Evolutionary conservation across 1,139 yeast species (phyloP), one percentile per base, ranked within the genome.

Genomic region (Blastobotrys indianensis): DNA sequence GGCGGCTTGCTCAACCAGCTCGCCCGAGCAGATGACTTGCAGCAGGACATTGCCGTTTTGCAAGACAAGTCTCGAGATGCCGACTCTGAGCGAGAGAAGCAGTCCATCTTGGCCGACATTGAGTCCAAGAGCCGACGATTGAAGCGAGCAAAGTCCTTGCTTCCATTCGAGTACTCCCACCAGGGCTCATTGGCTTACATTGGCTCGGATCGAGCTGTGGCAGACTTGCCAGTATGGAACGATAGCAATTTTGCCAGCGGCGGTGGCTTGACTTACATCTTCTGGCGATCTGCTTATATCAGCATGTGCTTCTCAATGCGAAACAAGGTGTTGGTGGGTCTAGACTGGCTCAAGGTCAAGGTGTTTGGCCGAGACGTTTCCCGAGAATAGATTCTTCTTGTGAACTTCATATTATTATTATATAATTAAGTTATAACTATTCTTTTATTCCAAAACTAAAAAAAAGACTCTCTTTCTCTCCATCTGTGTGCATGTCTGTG

Each of bases 231-330:
- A 35, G 58, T 65, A 50, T 80, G 88, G 83, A 94, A 94, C 56
- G 88, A 84, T 61, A 82, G 86, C 77, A 82, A 86, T 54, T 82
- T 83, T 59, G 80, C 90, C 32, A 72, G 88, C 44, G 94, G 94
- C 52, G 97, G 97, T 59, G 76, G 85, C 37, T 73, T 85, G 64
- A 86, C 97, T 42, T 88, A 82, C 74, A 74, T 85, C 67, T 82
- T 90, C 77, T 90, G 97, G 97, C 82, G 95, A 72, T 82, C 90
- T 33, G 94, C 95, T 41, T 88, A 90, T 69, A 77, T 90, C 57
- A 80, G 86, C 68, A 88, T 88, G 96, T 85, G 94, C 70, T 80
- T 90, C 67, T 81, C 94, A 45, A 81, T 84, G 61, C 82, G 88
- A 71, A 87, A 85, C 74, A 90, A 86, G 75, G 73, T 86, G 54